Evolutionary conservation across 148 eudicot genomes (phyloP).

Genomic region (Rhododendron ovatum): DNA sequence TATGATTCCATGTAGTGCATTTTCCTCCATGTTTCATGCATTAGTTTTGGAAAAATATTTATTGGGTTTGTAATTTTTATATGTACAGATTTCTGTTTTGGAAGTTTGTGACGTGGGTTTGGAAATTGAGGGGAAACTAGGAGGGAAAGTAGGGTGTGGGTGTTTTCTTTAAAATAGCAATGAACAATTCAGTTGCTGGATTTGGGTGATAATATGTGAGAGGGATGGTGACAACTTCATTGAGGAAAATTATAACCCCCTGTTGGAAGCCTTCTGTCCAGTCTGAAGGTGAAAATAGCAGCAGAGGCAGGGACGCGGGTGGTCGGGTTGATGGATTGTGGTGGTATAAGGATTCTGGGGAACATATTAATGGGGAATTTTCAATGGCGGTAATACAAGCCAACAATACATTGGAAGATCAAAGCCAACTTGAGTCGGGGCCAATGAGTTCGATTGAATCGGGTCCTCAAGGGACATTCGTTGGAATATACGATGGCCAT

Average conservation of each 20-base stretch:
- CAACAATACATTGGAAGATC: constrained; percentile 65
- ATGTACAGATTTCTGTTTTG: constrained; percentile 28
- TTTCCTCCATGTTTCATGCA: neutral
- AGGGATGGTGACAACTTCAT: constrained; percentile 52
- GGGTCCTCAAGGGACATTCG: constrained; percentile 71
- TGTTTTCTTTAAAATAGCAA: neutral
- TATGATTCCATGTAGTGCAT: neutral
- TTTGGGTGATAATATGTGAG: constrained; percentile 41
- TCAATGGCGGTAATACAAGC: constrained; percentile 90
- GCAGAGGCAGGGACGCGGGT: constrained; percentile 20
- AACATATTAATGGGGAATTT: constrained; percentile 72
- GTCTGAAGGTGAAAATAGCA: constrained; percentile 30
- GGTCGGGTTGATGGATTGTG: constrained; percentile 52
- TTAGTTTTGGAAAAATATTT: neutral
- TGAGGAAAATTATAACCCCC: constrained; percentile 40
- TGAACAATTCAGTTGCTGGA: constrained; percentile 26
- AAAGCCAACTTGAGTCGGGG: constrained; percentile 76
- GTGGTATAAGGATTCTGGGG: constrained; percentile 75
- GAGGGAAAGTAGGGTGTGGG: constrained; percentile 9
- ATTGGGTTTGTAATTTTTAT: constrained; percentile 5
- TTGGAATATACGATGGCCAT: constrained; percentile 85
- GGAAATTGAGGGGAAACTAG: constrained; percentile 20
- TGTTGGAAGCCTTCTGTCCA: constrained; percentile 58
- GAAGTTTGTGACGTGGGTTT: constrained; percentile 18
- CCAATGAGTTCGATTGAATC: constrained; percentile 43